Base-by-base conservation (phyloP, 164 flowering plant genomes). In the Macadamia integrifolia region DNA sequence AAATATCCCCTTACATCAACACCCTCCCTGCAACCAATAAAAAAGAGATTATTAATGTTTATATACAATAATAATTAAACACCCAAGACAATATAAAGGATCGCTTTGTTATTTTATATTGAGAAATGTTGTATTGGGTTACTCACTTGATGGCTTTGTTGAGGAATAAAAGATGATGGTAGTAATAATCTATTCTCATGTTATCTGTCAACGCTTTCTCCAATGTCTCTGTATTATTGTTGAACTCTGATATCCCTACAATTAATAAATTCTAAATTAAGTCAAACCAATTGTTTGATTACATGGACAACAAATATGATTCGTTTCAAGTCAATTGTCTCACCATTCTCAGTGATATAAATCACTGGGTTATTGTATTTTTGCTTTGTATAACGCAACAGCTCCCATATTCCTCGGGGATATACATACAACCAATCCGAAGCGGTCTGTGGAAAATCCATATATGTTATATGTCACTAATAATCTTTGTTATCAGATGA, bases 321-420 rank as follows among this genome's bases (percentile, higher is more conserved):
- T 43, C 7, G 48, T 9, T 6, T 43, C 55, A 6, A 14, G 17
- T 50, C 55, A 50, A 10, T 14, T 10, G 14, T 64, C 14, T 43
- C 59, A 88, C 90, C 90, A 71, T 84, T 86, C 65, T 88, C 88
- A 0, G 88, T 86, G 14, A 88, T 83, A 65, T 75, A 79, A 53
- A 87, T 77, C 8, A 60, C 13, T 1, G 85, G 88, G 58, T 71
- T 75, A 1, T 77, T 71, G 73, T 83, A 87, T 11, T 72, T 79
- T 48, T 53, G 28, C 71, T 85, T 81, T 8, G 71, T 62, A 71
- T 82, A 78, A 14, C 69, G 58, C 50, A 83, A 9, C 42, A 86
- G 44, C 9, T 76, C 72, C 40, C 31, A 66, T 30, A 87, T 68
- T 35, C 92, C 92, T 60, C 57, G 61, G 6, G 89, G 89, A 69